These are phyloP conservation scores for Allium cepa DNA, from an alignment of 106 monocot genomes.

Conservation along the genomic window DNA sequence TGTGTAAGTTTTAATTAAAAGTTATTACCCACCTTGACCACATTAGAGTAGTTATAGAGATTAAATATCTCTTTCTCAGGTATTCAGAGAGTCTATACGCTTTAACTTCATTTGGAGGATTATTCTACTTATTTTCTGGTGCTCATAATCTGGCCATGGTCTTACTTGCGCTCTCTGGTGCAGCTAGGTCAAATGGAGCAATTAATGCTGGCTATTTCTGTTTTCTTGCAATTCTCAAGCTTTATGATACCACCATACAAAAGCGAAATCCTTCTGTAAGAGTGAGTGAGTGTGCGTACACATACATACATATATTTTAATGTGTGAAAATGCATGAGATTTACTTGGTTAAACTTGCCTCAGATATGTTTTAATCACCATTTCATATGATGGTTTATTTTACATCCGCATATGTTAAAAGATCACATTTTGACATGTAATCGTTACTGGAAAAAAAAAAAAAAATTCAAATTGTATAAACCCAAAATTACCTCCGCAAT, in stretches of 20 bases:
- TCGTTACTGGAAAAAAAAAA: too few relatives aligned
- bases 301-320: too few relatives aligned
- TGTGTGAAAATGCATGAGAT: too few relatives aligned
- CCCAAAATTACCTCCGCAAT: too few relatives aligned
- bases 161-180: constrained; percentile 55
- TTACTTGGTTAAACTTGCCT: too few relatives aligned
- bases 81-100: constrained; percentile 78
- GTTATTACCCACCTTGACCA: not conserved
- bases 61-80: constrained; percentile 28
- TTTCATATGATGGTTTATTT: too few relatives aligned
- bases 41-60: constrained; percentile 2
- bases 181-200: constrained; percentile 71
- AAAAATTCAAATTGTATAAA: too few relatives aligned
- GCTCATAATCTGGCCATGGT: constrained; percentile 35
- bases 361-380: too few relatives aligned
- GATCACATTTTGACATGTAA: too few relatives aligned
- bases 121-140: constrained; percentile 65
- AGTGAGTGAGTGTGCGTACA: too few relatives aligned
- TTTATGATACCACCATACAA: constrained; percentile 29
- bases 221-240: constrained; percentile 37
- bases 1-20: constrained; percentile 25
- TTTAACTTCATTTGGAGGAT: constrained; percentile 50
- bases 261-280: constrained; percentile 14
- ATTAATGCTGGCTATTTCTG: constrained; percentile 82
- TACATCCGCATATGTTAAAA: too few relatives aligned